Evolutionary conservation across 1,139 yeast species (phyloP), one percentile per base, ranked within the genome.

Genomic region (Yarrowia galli): DNA sequence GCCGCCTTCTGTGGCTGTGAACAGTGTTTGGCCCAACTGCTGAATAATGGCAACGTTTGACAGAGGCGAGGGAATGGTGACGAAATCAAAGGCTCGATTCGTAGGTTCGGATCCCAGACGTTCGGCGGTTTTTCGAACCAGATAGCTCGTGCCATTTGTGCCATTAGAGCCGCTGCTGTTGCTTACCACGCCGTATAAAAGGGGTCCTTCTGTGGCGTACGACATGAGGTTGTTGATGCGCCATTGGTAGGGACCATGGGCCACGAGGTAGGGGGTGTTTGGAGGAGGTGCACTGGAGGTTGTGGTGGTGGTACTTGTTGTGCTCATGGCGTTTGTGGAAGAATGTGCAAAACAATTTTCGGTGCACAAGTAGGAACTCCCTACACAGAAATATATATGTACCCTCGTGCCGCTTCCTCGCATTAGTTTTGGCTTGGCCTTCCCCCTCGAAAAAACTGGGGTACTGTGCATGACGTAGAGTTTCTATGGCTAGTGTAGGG

Each of bases 1-100:
- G 42, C 51, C 64, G 3, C 64, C 51, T 9, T 58, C 64, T 3
- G 15, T 2, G 6, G 64, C 64, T 15, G 64, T 42, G 36, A 58
- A 58, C n/a, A 58, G 51, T 6, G 64, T 58, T 18, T 58, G 64
- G 28, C 64, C 64, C 18, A 58, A 36, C 42, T 58, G 64, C 42
- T 58, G 64, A 9, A 42, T 20, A 1, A 58, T 32, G 42, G 23
- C 12, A 5, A 43, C 13, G 16, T 9, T 7, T 2, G 51, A 28
- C 20, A 58, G 64, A 2, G 51, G 42, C 28, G 42, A 22, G n/a
- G 64, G 64, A 5, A 58, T 42, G 28, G 64, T 43, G 28, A 58
- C 64, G 20, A 58, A 42, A 7, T 58, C 64, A 16, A 58, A 58
- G 16, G 64, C 64, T 12, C 64, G 51, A 7, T 58, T 58, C 1